Conservation (phyloP, 768 basidiomycete genomes). For the Lactarius trivialis region DNA sequence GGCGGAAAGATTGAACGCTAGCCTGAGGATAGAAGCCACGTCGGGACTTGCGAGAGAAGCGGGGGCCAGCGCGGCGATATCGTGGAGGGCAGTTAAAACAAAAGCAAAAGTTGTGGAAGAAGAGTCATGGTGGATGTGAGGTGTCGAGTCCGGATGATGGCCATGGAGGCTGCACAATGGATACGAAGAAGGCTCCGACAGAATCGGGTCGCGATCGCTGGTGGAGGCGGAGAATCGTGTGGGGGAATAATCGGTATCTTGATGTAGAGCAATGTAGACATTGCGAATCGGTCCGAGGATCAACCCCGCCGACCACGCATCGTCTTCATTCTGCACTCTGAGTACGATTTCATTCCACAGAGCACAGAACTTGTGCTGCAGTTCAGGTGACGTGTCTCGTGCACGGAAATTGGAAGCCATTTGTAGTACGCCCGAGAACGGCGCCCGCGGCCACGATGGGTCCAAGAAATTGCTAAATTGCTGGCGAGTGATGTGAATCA, state of each 20-base stretch:
- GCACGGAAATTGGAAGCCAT: neutral
- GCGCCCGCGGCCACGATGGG: neutral
- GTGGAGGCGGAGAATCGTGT: neutral
- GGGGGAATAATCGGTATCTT: neutral
- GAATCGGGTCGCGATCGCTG: neutral
- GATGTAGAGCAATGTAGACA: neutral
- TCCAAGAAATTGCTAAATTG: neutral
- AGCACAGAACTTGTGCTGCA: neutral
- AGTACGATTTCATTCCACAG: neutral
- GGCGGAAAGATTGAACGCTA: too few relatives aligned
- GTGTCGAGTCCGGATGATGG: neutral
- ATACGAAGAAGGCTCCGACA: neutral
- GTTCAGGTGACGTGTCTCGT: neutral
- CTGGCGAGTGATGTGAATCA: neutral
- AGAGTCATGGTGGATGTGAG: neutral
- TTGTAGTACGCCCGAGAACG: neutral
- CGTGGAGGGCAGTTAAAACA: too few relatives aligned
- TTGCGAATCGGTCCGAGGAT: neutral
- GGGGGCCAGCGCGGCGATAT: neutral
- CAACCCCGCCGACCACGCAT: neutral
- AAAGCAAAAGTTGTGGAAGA: neutral
- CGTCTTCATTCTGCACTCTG: neutral
- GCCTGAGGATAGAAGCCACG: too few relatives aligned
- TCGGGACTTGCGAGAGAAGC: neutral
- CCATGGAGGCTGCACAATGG: neutral